Evolutionary conservation across 108 stramenopile species (phyloP), one percentile per base, ranked within the genome.

Genomic region (Schizochytrium sp.): DNA sequence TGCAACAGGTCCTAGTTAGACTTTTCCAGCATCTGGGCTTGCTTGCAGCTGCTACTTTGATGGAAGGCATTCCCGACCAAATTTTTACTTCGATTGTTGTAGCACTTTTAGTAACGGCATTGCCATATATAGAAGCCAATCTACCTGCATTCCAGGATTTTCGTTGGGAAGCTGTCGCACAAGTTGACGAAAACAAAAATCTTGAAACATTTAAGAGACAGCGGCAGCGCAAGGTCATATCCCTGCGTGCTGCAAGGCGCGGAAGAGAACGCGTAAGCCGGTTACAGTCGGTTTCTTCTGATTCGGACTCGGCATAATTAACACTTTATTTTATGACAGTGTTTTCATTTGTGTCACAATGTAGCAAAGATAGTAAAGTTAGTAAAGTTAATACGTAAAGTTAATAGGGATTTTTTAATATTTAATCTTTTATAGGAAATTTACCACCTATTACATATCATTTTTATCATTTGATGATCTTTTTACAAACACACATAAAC

Each of bases 111-210:
- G 28, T 83, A 10, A 83, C 76, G 5, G 10, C 28, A 38, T 28
- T 83, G 10, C 76, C 76, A n/a, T 83, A 83, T 28, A 42, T 83
- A 38, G 76, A 83, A 83, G 76, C 76, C 45, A 50, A 50, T 15
- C 76, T 83, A 5, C 76, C 53, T 47, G 76, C 45, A 2, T 7
- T n/a, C 45, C 17, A 7, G 15, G 12, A 5, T 0, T 0, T 69
- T 2, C 64, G 15, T 2, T 69, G 64, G 64, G 64, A 69, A 38
- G 64, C 12, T 44, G 3, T 69, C 64, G 44, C 64, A 10, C 42
- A 69, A 2, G 5, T 69, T 15, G 0, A 44, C 28, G 19, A 38
- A 0, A 44, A 38, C 40, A 28, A 38, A 38, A 44, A 69, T 38
- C 19, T 69, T 2, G 19, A 3, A 3, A 12, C 10, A 15, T 69